Evolutionary conservation across 2,329 filamentous ascomycete species (phyloP), one percentile per base, ranked within the genome.

Genomic region (Dothistroma pini): DNA sequence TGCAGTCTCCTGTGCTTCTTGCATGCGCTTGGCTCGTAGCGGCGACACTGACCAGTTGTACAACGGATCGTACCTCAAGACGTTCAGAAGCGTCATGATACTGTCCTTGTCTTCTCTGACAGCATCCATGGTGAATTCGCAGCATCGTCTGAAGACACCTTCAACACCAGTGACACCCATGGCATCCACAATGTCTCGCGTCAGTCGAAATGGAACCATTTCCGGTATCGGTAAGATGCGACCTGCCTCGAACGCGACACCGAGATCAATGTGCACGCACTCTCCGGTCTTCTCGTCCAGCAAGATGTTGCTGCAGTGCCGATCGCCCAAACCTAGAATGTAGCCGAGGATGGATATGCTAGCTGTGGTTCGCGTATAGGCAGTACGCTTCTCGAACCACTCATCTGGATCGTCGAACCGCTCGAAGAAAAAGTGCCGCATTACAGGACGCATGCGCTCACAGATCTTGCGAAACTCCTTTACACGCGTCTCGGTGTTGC

Each of bases 31-130:
- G 59, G 86, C 83, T 54, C 86, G 82, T 16, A 87, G 75, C 0
- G 86, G 85, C 11, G 90, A 95, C 59, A 97, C 87, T 38, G 91
- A 93, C 95, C 95, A 99, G 63, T 87, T 95, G 75, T 97, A 96
- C 63, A 99, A 79, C 0, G 95, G 96, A 80, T 99, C 95, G 76
- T 97, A 97, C n/a, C 96, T 89, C 61, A 99, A 80, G 22, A 99
- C 96, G 72, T 99, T 96, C 21, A 99, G 85, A 57, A 99, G 92
- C 0, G 95, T 97, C 93, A 97, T 97, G 78, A 99, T 99, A 50
- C 89, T 93, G 74, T 96, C 96, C 12, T 90, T 90, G 74, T 99
- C 95, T 70, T 96, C 90, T n/a, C 95, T 88, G 38, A 99, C 80
- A 1, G 96, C 93, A 64, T 96, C 92, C 34, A 99, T 85, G 0